Evolutionary conservation across 2,329 filamentous ascomycete species (phyloP), one percentile per base, ranked within the genome.

Genomic region (Pseudohalonectria lignicola): DNA sequence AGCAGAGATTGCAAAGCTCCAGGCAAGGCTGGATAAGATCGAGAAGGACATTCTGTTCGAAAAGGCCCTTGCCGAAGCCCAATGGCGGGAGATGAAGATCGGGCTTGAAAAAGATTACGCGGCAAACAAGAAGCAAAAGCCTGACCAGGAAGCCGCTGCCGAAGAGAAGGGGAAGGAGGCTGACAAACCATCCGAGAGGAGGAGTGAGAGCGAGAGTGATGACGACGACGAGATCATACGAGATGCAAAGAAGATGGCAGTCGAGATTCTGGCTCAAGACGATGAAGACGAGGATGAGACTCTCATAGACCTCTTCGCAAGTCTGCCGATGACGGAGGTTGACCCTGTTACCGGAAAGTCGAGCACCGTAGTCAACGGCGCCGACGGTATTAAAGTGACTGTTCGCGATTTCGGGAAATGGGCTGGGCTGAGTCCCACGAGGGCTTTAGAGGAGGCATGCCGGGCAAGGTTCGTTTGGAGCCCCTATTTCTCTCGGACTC

Each of bases 331-430:
- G 19, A 70, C 66, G 47, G 75, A 80, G 49, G 64, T 76, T 5
- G 74, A 80, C 47, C 63, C 67, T 4, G 47, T 54, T 5, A 76
- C 71, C 8, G 76, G 76, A n/a, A 72, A 77, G 52, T 69, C 67
- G 3, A 67, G 59, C 28, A 79, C 66, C 0, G 69, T 72, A 30
- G 62, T 76, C 31, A 75, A 68, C 49, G 61, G 65, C 34, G 47
- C 62, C 39, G 57, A 73, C 45, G 70, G 75, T 2, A 54, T 63
- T 5, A 76, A 71, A 40, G 59, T 86, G 4, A 70, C 65, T 1
- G 71, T 94, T 35, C 71, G 84, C 31, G 82, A 95, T 50, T 95
- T 96, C 66, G 87, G 86, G 2, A 86, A 86, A 55, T 79, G 78
- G 66, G 74, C 74, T 12, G 88, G 90, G 7, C 60, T 94, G 21